phyloP scores from a whole-genome alignment of 805 yeast species.

The Starmerella powellii region DNA sequence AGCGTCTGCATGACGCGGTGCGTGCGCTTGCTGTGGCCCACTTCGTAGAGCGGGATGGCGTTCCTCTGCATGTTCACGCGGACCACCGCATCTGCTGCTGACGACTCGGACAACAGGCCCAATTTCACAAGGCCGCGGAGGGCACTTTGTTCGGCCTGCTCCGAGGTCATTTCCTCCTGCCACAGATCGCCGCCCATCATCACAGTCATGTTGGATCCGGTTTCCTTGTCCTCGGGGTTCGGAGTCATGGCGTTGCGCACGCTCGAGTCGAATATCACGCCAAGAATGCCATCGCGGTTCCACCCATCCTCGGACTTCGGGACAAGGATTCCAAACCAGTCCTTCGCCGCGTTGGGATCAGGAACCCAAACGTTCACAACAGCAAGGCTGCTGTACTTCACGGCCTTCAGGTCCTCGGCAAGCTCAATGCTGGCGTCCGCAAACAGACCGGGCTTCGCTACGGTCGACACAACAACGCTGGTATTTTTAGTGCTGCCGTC shows the following conservation, averaged over 20 bases:
- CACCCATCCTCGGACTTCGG: slow-evolving; percentile 41
- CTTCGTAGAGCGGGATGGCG: slow-evolving; percentile 70
- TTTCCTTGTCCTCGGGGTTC: slow-evolving; percentile 11
- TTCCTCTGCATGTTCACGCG: slow-evolving; percentile 34
- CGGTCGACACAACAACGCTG: slow-evolving; percentile 19
- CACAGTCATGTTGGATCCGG: slow-evolving; percentile 62
- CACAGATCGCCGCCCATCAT: slow-evolving; percentile 82
- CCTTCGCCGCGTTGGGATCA: slow-evolving; percentile 27
- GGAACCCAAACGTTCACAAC: slow-evolving; percentile 60
- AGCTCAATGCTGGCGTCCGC: slow-evolving; percentile 4
- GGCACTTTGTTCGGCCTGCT: slow-evolving; percentile 26
- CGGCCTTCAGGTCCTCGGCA: slow-evolving; percentile 23
- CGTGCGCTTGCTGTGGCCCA: slow-evolving; percentile 48
- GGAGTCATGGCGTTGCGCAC: slow-evolving; percentile 42
- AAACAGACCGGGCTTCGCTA: slow-evolving; percentile 16
- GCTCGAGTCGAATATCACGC: slow-evolving; percentile 85
- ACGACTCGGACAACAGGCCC: slow-evolving; percentile 21
- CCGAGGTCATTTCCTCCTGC: slow-evolving; percentile 24
- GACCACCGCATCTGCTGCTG: slow-evolving; percentile 20
- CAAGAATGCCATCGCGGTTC: slow-evolving; percentile 52
- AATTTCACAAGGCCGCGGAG: slow-evolving; percentile 34
- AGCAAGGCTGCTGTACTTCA: slow-evolving; percentile 45
- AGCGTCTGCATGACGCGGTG: slow-evolving; percentile 30
- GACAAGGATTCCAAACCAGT: slow-evolving; percentile 82
- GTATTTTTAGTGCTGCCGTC: neutral